phyloP scores from a whole-genome alignment of 2,329 filamentous ascomycete genomes.

The Talaromyces sp. region DNA sequence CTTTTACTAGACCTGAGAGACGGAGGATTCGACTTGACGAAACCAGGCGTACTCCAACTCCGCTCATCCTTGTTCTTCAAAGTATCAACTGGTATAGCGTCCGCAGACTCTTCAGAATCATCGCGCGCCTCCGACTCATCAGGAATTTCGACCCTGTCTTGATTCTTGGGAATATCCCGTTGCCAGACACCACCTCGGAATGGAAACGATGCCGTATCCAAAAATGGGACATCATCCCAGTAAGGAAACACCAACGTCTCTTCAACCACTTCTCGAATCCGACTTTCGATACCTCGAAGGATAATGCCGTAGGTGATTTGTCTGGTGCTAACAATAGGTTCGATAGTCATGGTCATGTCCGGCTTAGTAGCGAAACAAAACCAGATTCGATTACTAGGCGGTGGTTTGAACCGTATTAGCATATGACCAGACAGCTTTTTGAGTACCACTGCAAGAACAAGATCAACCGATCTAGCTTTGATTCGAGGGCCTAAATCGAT shows the following conservation, averaged over 20 bases:
- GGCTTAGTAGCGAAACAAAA: conserved; percentile 91
- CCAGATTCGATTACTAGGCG: conserved; percentile 95
- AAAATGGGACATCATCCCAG: conserved; percentile 94
- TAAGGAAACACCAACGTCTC: conserved; percentile 90
- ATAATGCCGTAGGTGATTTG: conserved; percentile 95
- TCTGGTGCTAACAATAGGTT: conserved; percentile 89
- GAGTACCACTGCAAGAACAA: conserved; percentile 80
- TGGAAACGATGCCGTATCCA: conserved; percentile 70
- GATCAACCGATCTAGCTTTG: conserved; percentile 83
- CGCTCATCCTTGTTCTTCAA: conserved; percentile 34
- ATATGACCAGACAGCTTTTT: conserved; percentile 82
- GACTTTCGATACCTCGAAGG: conserved; percentile 85
- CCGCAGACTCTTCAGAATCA: conserved; percentile 21
- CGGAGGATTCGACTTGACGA: conserved; percentile 25
- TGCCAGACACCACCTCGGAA: conserved; percentile 84
- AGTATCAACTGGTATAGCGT: conserved; percentile 25
- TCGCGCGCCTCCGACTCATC: conserved; percentile 31
- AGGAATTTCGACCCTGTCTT: conserved; percentile 35
- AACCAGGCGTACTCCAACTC: conserved; percentile 32
- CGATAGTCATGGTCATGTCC: conserved; percentile 88
- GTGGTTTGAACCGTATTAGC: conserved; percentile 84
- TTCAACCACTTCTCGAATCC: conserved; percentile 88
- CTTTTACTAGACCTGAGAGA: conserved; percentile 30
- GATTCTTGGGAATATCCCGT: conserved; percentile 42
- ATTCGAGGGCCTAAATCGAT: conserved; percentile 86